Base-by-base conservation (phyloP, 2,329 filamentous ascomycete genomes). In the Cladosporium sphaerospermum region DNA sequence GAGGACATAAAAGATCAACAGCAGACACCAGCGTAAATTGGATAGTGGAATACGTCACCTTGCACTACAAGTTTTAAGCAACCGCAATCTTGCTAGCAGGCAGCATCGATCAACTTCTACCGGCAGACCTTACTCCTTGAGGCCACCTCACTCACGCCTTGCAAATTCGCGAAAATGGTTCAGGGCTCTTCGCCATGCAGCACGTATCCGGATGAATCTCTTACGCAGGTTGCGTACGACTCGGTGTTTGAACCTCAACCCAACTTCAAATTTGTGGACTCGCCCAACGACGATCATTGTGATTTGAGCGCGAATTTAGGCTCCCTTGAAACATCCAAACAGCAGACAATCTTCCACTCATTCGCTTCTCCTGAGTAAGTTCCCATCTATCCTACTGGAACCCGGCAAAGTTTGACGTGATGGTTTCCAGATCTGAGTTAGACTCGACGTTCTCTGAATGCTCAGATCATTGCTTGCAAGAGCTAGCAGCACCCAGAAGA, bases 201-300 rank as follows among this genome's bases (percentile, higher is more conserved):
- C 31, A 40, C 47, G 11, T 40, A 43, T 36, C 43, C 47, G 31
- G 47, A 44, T 6, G 40, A 50, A 9, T 39, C 47, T 18, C 39
- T 50, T 50, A 40, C 47, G 39, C 47, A 50, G 43, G 28, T 31
- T 16, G 39, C 43, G 13, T 32, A 48, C 36, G 62, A 64, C 32
- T 47, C 60, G 13, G 61, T 61, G n/a, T 64, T 64, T 52, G 60
- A 63, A 41, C 62, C 62, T 14, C 54, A 59, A 11, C 42, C 59
- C 11, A 54, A 44, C 46, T 64, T 57, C 57, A 56, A 58, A 45
- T 64, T 64, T 45, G 62, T 57, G n/a, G 62, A 33, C 40, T 40
- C 47, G 36, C 45, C 48, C 34, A 53, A 57, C 40, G 57, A 60
- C 2, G 51, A 61, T 11, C 48, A 58, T 18, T 54, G 47, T 33